Conservation (phyloP, 169 alveolate genomes). For the Plasmodium vivax region DNA sequence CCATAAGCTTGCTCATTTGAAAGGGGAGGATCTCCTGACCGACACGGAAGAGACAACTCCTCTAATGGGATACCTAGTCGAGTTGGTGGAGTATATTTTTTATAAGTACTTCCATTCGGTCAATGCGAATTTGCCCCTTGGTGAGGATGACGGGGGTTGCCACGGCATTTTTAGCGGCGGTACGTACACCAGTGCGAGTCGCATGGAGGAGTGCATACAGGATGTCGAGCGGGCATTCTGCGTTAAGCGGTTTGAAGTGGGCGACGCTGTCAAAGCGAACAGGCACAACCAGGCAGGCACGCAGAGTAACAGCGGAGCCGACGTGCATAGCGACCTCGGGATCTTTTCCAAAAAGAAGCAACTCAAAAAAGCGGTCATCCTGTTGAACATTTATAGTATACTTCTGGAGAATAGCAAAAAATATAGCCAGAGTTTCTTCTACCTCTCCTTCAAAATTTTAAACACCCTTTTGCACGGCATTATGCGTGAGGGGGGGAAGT, state of each 20-base stretch:
- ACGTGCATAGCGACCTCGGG: constrained; percentile 32
- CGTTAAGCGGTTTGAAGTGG: background rate
- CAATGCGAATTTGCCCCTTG: constrained; percentile 27
- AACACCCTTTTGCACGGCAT: constrained; percentile 35
- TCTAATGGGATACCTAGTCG: constrained; percentile 43
- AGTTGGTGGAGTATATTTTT: constrained; percentile 59
- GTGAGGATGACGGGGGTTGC: background rate
- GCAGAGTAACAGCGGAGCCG: background rate
- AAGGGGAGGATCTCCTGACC: background rate
- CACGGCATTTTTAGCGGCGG: background rate
- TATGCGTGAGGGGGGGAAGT: background rate
- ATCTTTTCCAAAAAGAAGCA: constrained; percentile 45
- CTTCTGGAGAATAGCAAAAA: constrained; percentile 47
- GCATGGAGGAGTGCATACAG: constrained; percentile 29
- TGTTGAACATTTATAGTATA: constrained; percentile 64
- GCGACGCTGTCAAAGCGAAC: background rate
- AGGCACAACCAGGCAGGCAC: background rate
- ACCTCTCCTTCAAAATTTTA: constrained; percentile 46
- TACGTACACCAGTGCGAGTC: constrained; percentile 16
- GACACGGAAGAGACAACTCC: background rate
- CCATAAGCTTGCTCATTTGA: constrained; percentile 9
- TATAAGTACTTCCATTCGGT: constrained; percentile 35
- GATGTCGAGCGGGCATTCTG: constrained; percentile 10
- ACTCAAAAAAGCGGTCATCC: constrained; percentile 33
- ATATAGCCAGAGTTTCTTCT: constrained; percentile 54